A percentile compares a stretch with the other conserved stretches of the same genome.
phyloP scores from a whole-genome alignment of 371 early-diverging fungal genomes.

The Coemansia sp. region DNA sequence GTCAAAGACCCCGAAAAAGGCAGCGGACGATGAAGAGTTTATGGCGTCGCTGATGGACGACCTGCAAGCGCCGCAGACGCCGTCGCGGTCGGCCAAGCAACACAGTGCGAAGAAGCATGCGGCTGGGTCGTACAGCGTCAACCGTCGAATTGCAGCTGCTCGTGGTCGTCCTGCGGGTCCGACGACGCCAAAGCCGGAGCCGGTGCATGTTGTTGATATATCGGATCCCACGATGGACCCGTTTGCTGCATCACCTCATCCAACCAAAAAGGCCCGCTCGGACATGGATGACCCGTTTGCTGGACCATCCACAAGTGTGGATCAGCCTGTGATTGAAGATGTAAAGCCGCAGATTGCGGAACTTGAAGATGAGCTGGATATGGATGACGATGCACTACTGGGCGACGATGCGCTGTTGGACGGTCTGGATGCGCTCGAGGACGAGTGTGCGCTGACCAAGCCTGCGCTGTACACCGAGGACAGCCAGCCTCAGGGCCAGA shows the following conservation, averaged over 20 bases:
- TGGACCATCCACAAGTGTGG: neutral
- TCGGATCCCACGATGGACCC: constrained; percentile 35
- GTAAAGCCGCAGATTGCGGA: constrained; percentile 8
- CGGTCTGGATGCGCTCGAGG: constrained; percentile 27
- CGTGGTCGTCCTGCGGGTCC: neutral
- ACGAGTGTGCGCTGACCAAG: constrained; percentile 3
- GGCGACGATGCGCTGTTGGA: constrained; percentile 27
- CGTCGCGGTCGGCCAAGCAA: constrained; percentile 15
- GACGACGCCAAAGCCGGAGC: constrained; percentile 10
- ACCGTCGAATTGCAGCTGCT: constrained; percentile 18
- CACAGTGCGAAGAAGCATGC: constrained; percentile 3
- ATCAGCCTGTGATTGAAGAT: neutral
- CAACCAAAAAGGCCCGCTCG: constrained; percentile 19
- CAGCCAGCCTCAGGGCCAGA: constrained; percentile 39
- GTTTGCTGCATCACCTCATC: constrained; percentile 12
- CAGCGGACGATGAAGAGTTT: constrained; percentile 43
- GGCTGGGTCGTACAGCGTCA: constrained; percentile 30
- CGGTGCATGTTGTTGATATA: constrained; percentile 17
- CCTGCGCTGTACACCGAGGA: constrained; percentile 41
- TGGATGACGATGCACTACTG: constrained; percentile 26
- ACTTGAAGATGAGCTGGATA: constrained; percentile 17
- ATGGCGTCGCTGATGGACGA: constrained; percentile 44
- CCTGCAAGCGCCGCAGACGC: constrained; percentile 36
- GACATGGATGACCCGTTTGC: constrained; percentile 6
- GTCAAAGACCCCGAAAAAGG: neutral